phyloP scores from a whole-genome alignment of 208 protist species.

The Naegleria gruberi region DNA sequence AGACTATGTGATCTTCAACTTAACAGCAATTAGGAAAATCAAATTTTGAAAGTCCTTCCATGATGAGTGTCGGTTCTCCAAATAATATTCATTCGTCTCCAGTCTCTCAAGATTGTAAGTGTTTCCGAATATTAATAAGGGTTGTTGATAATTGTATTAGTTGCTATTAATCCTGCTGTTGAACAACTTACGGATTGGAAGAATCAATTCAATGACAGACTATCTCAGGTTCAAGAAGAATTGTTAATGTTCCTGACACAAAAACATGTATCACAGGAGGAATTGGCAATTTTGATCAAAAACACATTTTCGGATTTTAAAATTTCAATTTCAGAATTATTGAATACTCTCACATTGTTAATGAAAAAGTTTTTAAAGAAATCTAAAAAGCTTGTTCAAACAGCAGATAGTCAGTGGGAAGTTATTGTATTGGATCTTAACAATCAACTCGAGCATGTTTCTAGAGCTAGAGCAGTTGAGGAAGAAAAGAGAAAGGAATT shows the following conservation, averaged over 20 bases:
- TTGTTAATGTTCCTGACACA: not conserved
- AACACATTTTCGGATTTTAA: slow-evolving; percentile 14
- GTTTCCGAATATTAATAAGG: too few species aligned
- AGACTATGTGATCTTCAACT: not conserved
- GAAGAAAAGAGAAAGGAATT: not conserved
- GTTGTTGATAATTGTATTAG: not conserved
- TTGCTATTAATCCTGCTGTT: not conserved
- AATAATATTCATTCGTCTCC: not conserved
- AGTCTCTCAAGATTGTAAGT: not conserved
- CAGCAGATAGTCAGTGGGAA: not conserved
- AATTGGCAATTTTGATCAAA: not conserved
- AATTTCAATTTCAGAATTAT: not conserved
- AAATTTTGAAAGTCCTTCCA: not conserved
- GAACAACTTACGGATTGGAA: slow-evolving; percentile 20
- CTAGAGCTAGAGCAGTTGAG: not conserved
- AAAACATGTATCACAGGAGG: not conserved
- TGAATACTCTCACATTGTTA: not conserved
- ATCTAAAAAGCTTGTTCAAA: slow-evolving; percentile 7
- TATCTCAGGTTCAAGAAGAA: slow-evolving; percentile 4
- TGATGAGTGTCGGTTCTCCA: not conserved
- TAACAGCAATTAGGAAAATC: not conserved
- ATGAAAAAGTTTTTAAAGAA: slow-evolving; percentile 14
- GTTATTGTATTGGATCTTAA: slow-evolving; percentile 3
- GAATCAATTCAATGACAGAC: slow-evolving; percentile 1
- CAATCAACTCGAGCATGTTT: not conserved